A percentile compares a stretch with the other conserved stretches of the same genome.
phyloP scores from a whole-genome alignment of 2,329 filamentous ascomycete genomes.

The Trichocomaceae sp. region DNA sequence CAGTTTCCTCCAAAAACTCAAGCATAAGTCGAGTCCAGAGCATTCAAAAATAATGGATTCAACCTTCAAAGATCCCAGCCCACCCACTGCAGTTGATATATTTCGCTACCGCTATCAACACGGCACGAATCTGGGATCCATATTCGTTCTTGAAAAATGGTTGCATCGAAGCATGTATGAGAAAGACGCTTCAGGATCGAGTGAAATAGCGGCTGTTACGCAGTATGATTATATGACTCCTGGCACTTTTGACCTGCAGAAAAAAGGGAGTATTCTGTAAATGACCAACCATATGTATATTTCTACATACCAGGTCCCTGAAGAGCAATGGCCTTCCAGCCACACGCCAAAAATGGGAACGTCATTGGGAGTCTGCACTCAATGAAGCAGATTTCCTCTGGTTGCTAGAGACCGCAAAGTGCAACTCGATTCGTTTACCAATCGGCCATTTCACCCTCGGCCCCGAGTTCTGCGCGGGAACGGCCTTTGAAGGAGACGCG shows the following conservation, averaged over 20 bases:
- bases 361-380: conserved; percentile 48
- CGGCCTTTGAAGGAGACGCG: conserved; percentile 45
- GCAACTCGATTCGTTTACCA: conserved; percentile 54
- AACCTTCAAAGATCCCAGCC: conserved; percentile 15
- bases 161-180: conserved; percentile 47
- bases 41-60: conserved; percentile 1
- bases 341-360: conserved; percentile 47
- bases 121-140: conserved; percentile 52
- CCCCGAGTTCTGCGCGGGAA: conserved; percentile 44
- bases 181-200: conserved; percentile 33
- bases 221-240: conserved; percentile 8
- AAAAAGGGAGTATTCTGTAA: background rate
- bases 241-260: conserved; percentile 10
- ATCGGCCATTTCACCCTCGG: conserved; percentile 56
- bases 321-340: conserved; percentile 42
- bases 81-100: conserved; percentile 25
- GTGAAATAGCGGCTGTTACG: conserved; percentile 49
- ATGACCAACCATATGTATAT: background rate
- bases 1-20: background rate
- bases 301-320: conserved; percentile 30
- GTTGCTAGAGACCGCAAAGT: conserved; percentile 47
- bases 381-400: conserved; percentile 48
- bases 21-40: background rate
- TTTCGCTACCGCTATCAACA: conserved; percentile 53
- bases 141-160: conserved; percentile 58